phyloP scores from a whole-genome alignment of 1,284 basidiomycete species.

The Testicularia cyperi region DNA sequence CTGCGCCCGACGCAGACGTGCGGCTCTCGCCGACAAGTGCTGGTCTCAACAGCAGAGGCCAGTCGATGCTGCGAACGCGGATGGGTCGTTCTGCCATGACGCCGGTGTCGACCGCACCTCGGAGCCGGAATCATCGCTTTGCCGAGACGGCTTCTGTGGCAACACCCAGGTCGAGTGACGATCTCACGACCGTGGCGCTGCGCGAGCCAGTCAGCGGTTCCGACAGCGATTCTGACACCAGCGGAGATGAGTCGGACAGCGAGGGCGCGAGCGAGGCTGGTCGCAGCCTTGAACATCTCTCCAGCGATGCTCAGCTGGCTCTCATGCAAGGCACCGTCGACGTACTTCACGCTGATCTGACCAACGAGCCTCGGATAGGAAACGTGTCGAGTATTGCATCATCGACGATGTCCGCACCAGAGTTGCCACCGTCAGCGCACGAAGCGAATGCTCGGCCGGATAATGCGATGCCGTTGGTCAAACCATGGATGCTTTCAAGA shows the following conservation, averaged over 20 bases:
- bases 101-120: not conserved
- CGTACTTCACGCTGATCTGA: too few species aligned
- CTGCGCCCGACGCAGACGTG: constrained; percentile 1
- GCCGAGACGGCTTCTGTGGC: constrained; percentile 7
- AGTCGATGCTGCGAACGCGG: constrained; percentile 16
- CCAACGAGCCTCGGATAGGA: too few species aligned
- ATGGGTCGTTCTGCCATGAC: constrained; percentile 8
- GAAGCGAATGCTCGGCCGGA: too few species aligned
- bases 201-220: constrained; percentile 2
- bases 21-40: constrained; percentile 1
- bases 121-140: not conserved
- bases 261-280: constrained; percentile 6
- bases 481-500: constrained; percentile 14
- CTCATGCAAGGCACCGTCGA: constrained; percentile 3
- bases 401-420: too few species aligned
- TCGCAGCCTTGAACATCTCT: too few species aligned
- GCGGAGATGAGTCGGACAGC: constrained; percentile 1
- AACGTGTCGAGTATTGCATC: too few species aligned
- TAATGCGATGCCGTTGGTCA: constrained; percentile 1
- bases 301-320: constrained; percentile 11
- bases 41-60: constrained; percentile 6
- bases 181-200: constrained; percentile 7
- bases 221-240: constrained; percentile 8
- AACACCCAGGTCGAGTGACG: constrained; percentile 35
- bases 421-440: too few species aligned